Base-by-base conservation (phyloP, 2,329 filamentous ascomycete genomes). In the Cryphonectria naterciae region DNA sequence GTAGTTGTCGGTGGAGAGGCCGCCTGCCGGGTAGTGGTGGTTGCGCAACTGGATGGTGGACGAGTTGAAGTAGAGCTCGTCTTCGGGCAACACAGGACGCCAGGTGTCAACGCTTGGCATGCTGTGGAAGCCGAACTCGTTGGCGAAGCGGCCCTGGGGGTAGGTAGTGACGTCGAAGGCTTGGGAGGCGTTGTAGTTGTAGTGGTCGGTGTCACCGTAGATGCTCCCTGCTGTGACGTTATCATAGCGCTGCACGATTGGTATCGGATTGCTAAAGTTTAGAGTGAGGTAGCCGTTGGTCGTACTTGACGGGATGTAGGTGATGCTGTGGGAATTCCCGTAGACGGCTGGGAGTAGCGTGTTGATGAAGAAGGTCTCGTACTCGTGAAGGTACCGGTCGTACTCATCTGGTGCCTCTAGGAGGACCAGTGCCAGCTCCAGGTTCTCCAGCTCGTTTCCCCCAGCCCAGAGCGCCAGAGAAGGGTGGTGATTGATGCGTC, bases 111-210 rank as follows among this genome's bases (percentile, higher is more conserved):
- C 75, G 67, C 85, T 87, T 0, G 88, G 88, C 88, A 91, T 89
- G 69, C 84, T 87, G 75, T 89, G 87, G 76, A 85, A 90, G 35
- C 89, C 89, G 72, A 91, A 91, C 77, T 91, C 88, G 73, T 89
- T 89, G 2, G 86, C 85, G 74, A 91, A 91, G 11, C 88, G 83
- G 2, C 87, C 88, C 0, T 89, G 79, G 0, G 88, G 88, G 72
- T 89, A 90, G 0, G 79, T 81, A 0, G 80, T 82, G n/a, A 82
- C 80, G 76, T 90, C 83, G 77, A 89, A 90, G 0, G 88, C 84
- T 22, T 83, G 78, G 0, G 75, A 76, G 17, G 83, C 83, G 71
- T 87, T 78, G 75, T 91, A 91, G 73, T 89, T 85, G 78, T 91
- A 91, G 76, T 86, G 83, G 73, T 89, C 86, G 6, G 87, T 90